phyloP scores from a whole-genome alignment of 176 grass and related monocot genomes.

The Hordeum marinum region DNA sequence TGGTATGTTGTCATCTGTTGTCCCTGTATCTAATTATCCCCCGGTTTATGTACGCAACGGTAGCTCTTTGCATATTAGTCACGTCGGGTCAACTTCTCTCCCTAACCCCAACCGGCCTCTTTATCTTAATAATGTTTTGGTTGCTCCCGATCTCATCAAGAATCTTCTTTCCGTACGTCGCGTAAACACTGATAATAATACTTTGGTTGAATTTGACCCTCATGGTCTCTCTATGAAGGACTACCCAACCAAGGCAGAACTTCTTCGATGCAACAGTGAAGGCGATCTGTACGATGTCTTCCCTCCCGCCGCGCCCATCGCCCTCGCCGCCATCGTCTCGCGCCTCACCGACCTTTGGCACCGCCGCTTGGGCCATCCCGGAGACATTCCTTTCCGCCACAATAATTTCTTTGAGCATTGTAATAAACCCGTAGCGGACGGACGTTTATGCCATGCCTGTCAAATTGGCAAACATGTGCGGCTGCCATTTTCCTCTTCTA shows the following conservation, averaged over 20 bases:
- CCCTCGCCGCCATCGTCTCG: no score
- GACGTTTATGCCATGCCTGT: no score
- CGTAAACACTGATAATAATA: neutral
- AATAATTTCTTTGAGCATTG: neutral
- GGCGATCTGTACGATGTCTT: no score
- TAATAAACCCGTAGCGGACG: neutral
- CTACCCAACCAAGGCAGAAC: neutral
- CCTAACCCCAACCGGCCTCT: no score
- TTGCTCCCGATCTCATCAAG: neutral
- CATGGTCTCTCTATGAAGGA: neutral
- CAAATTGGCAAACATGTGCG: no score
- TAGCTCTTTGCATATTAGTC: neutral
- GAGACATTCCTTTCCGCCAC: rapidly evolving
- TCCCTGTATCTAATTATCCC: no score
- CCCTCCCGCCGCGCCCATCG: no score
- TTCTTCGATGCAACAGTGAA: neutral
- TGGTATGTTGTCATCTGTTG: no score
- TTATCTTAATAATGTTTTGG: no score
- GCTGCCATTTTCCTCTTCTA: neutral
- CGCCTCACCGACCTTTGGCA: no score
- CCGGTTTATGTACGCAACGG: no score
- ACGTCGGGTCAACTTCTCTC: neutral
- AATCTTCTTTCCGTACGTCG: neutral
- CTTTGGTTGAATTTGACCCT: neutral
- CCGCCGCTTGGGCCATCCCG: no score